These are phyloP conservation scores for Colletotrichum orbiculare DNA, from an alignment of 2,329 filamentous ascomycete species.

Conservation along the genomic window DNA sequence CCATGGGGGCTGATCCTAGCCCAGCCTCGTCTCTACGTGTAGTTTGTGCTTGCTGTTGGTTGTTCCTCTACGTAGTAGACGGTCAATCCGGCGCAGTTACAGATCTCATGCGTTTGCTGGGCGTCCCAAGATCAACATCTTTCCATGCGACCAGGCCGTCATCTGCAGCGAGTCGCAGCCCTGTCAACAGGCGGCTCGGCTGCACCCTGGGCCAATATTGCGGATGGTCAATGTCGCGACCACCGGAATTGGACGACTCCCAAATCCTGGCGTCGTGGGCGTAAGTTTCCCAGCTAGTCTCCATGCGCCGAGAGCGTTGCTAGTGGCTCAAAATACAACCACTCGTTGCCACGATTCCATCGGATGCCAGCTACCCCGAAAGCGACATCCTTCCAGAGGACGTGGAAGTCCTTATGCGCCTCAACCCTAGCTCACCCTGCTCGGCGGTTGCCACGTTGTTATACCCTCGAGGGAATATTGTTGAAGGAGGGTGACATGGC, in stretches of 20 bases:
- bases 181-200: constrained; percentile 17
- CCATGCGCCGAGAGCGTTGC: constrained; percentile 1
- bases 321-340: constrained; percentile 4
- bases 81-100: not conserved
- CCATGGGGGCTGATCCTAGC: constrained; percentile 18
- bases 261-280: constrained; percentile 14
- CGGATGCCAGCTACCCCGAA: not conserved
- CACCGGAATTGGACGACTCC: not conserved
- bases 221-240: constrained; percentile 1
- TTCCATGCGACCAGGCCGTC: not conserved
- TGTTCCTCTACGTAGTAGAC: not conserved
- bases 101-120: constrained; percentile 16
- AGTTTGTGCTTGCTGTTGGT: too few relatives aligned
- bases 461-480: not conserved
- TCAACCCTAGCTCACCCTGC: not conserved
- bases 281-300: constrained; percentile 9
- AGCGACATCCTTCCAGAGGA: too few relatives aligned
- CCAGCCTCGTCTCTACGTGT: not conserved
- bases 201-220: not conserved
- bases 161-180: constrained; percentile 25
- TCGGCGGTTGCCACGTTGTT: constrained; percentile 7
- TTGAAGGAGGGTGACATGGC: constrained; percentile 27
- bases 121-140: too few relatives aligned
- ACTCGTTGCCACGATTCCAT: not conserved
- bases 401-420: not conserved